These are phyloP conservation scores for Leccinum laetum DNA, from an alignment of 1,284 basidiomycete species.

Conservation along the genomic window DNA sequence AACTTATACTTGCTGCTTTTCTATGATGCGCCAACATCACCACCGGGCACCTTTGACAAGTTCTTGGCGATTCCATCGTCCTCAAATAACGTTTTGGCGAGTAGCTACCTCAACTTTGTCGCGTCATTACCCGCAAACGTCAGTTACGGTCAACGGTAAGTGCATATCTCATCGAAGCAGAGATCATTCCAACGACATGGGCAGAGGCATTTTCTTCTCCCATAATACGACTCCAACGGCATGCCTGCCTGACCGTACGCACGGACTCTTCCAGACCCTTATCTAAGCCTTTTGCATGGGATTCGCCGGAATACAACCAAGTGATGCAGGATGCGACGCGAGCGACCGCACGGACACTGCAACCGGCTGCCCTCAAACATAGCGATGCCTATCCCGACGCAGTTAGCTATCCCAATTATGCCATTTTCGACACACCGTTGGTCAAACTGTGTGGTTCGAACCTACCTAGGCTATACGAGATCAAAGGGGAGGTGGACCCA, in stretches of 20 bases:
- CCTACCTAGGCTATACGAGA: slow-evolving; percentile 34
- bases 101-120: no score
- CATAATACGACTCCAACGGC: slow-evolving; percentile 35
- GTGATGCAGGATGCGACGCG: slow-evolving; percentile 39
- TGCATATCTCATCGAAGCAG: no score
- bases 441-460: slow-evolving; percentile 16
- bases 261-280: slow-evolving; percentile 44
- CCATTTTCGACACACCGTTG: slow-evolving; percentile 45
- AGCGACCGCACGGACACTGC: slow-evolving; percentile 37
- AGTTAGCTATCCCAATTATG: slow-evolving; percentile 52
- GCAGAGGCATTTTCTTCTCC: background rate
- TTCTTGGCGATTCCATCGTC: no score
- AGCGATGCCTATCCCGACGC: slow-evolving; percentile 9
- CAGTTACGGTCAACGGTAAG: no score
- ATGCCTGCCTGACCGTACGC: slow-evolving; percentile 44
- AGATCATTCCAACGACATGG: no score
- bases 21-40: no score
- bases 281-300: slow-evolving; percentile 50
- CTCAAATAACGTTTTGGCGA: no score
- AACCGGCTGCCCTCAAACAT: background rate
- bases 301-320: slow-evolving; percentile 33
- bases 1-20: no score
- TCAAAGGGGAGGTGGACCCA: slow-evolving; percentile 47
- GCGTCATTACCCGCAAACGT: no score
- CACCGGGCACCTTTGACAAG: no score